Evolutionary conservation across 1,139 yeast genomes (phyloP).

Genomic region (Kurtzmaniella natalensis): DNA sequence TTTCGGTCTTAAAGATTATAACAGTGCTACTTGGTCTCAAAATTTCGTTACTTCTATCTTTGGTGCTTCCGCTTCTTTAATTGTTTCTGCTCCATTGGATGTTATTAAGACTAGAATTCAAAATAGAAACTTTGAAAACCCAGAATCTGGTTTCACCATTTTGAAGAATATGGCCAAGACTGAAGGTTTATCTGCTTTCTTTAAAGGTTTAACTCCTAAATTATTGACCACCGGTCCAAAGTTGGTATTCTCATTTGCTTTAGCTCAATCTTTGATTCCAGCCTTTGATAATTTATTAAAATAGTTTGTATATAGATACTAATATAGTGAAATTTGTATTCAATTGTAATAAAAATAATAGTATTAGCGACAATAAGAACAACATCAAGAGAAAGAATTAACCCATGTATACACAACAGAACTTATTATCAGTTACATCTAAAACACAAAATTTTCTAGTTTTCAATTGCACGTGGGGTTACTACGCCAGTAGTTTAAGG

Average conservation of each 20-base stretch:
- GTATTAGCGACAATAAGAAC: too few relatives aligned
- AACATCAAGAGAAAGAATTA: too few relatives aligned
- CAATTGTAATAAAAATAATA: too few relatives aligned
- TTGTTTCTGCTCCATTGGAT: conserved; percentile 96
- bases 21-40: conserved; percentile 90
- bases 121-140: conserved; percentile 91
- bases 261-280: conserved; percentile 95
- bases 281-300: conserved; percentile 73
- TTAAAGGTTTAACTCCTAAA: conserved; percentile 96
- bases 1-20: conserved; percentile 79
- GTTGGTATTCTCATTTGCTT: conserved; percentile 91
- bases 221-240: conserved; percentile 97
- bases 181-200: conserved; percentile 87
- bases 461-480: too few relatives aligned
- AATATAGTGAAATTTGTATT: too few relatives aligned
- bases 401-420: too few relatives aligned
- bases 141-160: conserved; percentile 89
- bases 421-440: too few relatives aligned
- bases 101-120: conserved; percentile 98
- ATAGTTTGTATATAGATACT: conserved; percentile 13
- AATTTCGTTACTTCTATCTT: conserved; percentile 93
- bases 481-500: too few relatives aligned
- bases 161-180: conserved; percentile 88
- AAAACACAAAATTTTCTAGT: too few relatives aligned
- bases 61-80: conserved; percentile 96